These are phyloP conservation scores for Aureobasidium mangrovei DNA, from an alignment of 2,329 filamentous ascomycete species.

Conservation along the genomic window DNA sequence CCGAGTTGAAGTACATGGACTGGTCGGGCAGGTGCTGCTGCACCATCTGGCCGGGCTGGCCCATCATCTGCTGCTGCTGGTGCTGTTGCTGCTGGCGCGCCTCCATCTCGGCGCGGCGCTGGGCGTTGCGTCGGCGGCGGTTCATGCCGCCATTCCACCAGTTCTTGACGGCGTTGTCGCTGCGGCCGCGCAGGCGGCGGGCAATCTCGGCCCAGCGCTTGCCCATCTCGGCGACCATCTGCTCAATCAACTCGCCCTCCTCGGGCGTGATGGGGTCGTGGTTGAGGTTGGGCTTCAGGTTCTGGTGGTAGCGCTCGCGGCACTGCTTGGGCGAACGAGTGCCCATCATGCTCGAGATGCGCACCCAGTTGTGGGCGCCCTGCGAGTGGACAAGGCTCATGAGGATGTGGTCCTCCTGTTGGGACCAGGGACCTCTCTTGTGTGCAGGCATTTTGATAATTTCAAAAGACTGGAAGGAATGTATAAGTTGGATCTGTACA, in stretches of 20 bases:
- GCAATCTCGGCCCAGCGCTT: slow-evolving; percentile 94
- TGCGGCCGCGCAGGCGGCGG: slow-evolving; percentile 68
- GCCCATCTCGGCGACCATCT: slow-evolving; percentile 66
- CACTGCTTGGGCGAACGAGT: slow-evolving; percentile 89
- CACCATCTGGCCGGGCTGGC: slow-evolving; percentile 19
- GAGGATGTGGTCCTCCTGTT: slow-evolving; percentile 63
- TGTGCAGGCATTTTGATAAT: slow-evolving; percentile 42
- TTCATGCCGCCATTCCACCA: slow-evolving; percentile 97
- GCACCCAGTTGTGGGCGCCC: slow-evolving; percentile 82
- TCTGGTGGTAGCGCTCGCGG: slow-evolving; percentile 87
- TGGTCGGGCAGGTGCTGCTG: slow-evolving; percentile 20
- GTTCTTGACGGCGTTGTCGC: slow-evolving; percentile 94
- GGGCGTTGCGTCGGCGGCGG: slow-evolving; percentile 46
- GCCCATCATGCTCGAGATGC: slow-evolving; percentile 66
- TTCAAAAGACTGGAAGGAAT: slow-evolving; percentile 5
- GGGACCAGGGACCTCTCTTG: slow-evolving; percentile 76
- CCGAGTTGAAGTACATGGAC: slow-evolving; percentile 18
- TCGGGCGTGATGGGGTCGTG: slow-evolving; percentile 73
- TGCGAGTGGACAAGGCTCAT: slow-evolving; percentile 61
- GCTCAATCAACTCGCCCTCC: slow-evolving; percentile 63
- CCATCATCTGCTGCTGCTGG: slow-evolving; percentile 18
- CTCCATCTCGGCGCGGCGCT: slow-evolving; percentile 27
- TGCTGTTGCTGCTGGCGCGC: slow-evolving; percentile 20
- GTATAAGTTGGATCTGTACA: slow-evolving; percentile 5
- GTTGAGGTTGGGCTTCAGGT: slow-evolving; percentile 74